Evolutionary conservation across 306 rosid species (phyloP).

Genomic region (Fragaria vesca): DNA sequence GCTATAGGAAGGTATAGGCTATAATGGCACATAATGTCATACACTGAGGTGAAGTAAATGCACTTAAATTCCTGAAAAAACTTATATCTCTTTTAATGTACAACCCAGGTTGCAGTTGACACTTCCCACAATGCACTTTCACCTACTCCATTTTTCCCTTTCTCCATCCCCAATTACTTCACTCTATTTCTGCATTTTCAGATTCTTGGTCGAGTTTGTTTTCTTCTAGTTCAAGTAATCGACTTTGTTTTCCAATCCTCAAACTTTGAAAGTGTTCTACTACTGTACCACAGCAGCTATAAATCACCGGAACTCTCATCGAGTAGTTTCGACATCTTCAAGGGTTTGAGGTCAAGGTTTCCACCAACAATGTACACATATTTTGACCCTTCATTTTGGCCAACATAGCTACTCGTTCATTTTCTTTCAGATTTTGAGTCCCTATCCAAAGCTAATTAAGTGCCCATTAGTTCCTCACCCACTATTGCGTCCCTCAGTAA

Average conservation of each 20-base stretch:
- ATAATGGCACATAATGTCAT: conserved; percentile 3
- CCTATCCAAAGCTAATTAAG: neutral
- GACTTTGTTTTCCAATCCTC: neutral
- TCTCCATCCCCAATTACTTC: neutral
- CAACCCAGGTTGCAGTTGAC: conserved; percentile 5
- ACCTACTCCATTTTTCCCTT: neutral
- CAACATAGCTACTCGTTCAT: neutral
- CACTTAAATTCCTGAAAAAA: neutral
- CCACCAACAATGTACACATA: neutral
- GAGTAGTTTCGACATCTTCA: neutral
- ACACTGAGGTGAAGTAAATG: conserved; percentile 13
- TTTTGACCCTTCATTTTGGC: neutral
- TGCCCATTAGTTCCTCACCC: conserved; percentile 52
- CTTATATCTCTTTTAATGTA: conserved; percentile 8
- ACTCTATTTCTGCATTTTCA: neutral
- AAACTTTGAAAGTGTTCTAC: neutral
- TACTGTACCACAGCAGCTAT: neutral
- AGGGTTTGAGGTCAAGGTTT: neutral
- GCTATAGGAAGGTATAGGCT: neutral
- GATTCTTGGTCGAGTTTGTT: neutral
- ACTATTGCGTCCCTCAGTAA: conserved; percentile 45
- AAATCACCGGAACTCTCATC: neutral
- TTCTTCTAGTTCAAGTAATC: conserved; percentile 1
- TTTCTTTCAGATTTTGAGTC: neutral
- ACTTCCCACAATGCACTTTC: neutral